phyloP scores from a whole-genome alignment of 73 alveolate genomes.

The Paramecium sexaurelia region DNA sequence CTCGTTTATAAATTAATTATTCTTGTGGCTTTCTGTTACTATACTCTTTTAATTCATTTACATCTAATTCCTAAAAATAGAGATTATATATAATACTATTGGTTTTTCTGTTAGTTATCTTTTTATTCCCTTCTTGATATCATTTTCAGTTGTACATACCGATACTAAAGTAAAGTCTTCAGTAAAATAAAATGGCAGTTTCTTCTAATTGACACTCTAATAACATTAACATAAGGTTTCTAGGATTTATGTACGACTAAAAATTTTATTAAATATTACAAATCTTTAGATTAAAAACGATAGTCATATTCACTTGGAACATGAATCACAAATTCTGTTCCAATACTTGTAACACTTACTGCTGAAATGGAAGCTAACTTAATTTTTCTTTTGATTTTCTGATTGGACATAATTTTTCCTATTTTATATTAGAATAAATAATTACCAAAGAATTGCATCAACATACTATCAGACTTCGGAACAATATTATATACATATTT shows the following conservation, averaged over 20 bases:
- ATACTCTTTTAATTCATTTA: background rate
- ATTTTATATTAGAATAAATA: background rate
- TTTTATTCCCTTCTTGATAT: slow-evolving; percentile 45
- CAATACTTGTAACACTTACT: slow-evolving; percentile 27
- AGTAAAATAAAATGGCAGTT: slow-evolving; percentile 29
- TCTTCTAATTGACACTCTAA: background rate
- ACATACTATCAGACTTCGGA: background rate
- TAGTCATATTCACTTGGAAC: slow-evolving; percentile 66
- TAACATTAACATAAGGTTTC: background rate
- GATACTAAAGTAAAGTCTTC: slow-evolving; percentile 42
- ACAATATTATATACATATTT: slow-evolving; percentile 10
- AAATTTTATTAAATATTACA: background rate
- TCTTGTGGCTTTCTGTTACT: slow-evolving; percentile 7
- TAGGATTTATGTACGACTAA: slow-evolving; percentile 10
- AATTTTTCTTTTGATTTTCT: slow-evolving; percentile 50
- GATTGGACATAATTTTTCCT: background rate
- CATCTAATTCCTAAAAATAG: slow-evolving; percentile 34
- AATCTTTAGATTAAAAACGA: slow-evolving; percentile 35
- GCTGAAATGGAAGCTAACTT: background rate
- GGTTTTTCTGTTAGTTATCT: slow-evolving; percentile 57
- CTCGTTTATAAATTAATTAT: background rate
- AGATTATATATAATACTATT: background rate
- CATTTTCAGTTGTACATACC: slow-evolving; percentile 59
- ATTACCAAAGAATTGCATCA: background rate
- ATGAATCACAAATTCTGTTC: slow-evolving; percentile 66